phyloP scores from a whole-genome alignment of 2,329 filamentous ascomycete species.

The Dactylellina drechsleri region DNA sequence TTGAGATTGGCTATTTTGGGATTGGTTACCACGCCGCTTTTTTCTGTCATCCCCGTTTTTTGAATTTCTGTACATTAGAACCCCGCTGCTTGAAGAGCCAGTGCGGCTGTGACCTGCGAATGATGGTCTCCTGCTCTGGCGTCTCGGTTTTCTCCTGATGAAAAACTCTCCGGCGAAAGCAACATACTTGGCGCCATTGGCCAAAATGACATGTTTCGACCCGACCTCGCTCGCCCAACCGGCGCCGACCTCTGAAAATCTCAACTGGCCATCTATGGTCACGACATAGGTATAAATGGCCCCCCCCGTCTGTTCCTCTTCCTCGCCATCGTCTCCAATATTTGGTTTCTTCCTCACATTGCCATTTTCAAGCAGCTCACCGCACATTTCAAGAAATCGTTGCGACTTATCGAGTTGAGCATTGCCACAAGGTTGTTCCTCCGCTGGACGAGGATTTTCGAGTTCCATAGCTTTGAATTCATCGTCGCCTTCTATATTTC shows the following conservation, averaged over 20 bases:
- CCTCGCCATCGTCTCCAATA: constrained; percentile 39
- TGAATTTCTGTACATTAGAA: constrained; percentile 31
- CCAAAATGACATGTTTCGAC: constrained; percentile 51
- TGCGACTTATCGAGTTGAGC: constrained; percentile 40
- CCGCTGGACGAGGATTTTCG: constrained; percentile 45
- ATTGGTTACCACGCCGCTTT: constrained; percentile 8
- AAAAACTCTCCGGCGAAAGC: constrained; percentile 55
- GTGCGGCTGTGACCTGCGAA: constrained; percentile 22
- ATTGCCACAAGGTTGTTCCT: constrained; percentile 40
- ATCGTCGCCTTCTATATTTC: constrained; percentile 36
- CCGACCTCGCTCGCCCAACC: constrained; percentile 48
- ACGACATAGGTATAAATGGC: constrained; percentile 52
- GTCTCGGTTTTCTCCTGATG: constrained; percentile 41
- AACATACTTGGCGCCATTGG: constrained; percentile 46
- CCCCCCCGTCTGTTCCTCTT: constrained; percentile 44
- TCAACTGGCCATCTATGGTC: constrained; percentile 48
- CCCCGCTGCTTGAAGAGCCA: constrained; percentile 30
- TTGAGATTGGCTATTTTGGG: not conserved
- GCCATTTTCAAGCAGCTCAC: constrained; percentile 43
- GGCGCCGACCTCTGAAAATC: constrained; percentile 49
- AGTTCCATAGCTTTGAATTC: constrained; percentile 53
- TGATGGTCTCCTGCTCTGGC: constrained; percentile 36
- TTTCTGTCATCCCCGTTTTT: constrained; percentile 44
- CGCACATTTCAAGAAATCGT: constrained; percentile 49
- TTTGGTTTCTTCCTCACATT: constrained; percentile 44